A percentile compares a stretch with the other conserved stretches of the same genome.
Conservation (phyloP, 495 filamentous ascomycete species). For the Acidiella bohemica region DNA sequence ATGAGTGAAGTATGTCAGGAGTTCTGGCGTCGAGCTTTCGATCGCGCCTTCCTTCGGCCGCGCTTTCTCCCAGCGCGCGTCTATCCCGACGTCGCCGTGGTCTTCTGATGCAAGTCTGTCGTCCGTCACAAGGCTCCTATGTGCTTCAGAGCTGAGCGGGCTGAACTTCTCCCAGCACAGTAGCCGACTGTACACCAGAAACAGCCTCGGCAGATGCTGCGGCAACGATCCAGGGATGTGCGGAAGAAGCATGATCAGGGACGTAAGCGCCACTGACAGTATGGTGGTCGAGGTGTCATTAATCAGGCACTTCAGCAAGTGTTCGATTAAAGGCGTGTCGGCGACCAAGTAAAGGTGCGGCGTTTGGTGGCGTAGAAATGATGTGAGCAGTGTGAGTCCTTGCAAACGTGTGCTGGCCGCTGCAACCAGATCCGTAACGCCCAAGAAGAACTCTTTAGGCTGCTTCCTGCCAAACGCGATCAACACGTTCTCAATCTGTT, state of each 20-base stretch:
- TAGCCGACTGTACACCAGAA: conserved; percentile 60
- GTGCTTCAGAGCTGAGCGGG: conserved; percentile 21
- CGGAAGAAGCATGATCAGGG: conserved; percentile 61
- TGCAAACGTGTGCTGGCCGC: conserved; percentile 44
- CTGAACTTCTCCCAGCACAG: conserved; percentile 54
- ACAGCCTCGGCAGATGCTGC: conserved; percentile 48
- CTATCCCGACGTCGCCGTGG: conserved; percentile 9
- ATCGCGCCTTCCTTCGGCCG: conserved; percentile 42
- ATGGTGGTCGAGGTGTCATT: conserved; percentile 57
- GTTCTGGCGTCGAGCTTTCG: conserved; percentile 49
- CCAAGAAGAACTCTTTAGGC: conserved; percentile 51
- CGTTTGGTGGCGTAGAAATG: conserved; percentile 52
- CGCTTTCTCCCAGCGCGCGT: conserved; percentile 43
- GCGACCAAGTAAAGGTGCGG: conserved; percentile 58
- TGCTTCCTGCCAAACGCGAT: conserved; percentile 49
- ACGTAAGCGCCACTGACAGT: conserved; percentile 50
- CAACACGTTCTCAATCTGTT: conserved; percentile 38
- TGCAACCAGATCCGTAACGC: conserved; percentile 46
- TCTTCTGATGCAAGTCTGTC: conserved; percentile 8
- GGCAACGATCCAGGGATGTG: conserved; percentile 55
- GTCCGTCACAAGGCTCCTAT: conserved; percentile 11
- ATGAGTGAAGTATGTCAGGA: conserved; percentile 65
- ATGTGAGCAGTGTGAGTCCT: conserved; percentile 44
- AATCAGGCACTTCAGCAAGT: conserved; percentile 54
- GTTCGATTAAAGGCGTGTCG: conserved; percentile 50